These are phyloP conservation scores for Ganoderma lingzhi DNA, from an alignment of 1,284 basidiomycete species.

Conservation along the genomic window DNA sequence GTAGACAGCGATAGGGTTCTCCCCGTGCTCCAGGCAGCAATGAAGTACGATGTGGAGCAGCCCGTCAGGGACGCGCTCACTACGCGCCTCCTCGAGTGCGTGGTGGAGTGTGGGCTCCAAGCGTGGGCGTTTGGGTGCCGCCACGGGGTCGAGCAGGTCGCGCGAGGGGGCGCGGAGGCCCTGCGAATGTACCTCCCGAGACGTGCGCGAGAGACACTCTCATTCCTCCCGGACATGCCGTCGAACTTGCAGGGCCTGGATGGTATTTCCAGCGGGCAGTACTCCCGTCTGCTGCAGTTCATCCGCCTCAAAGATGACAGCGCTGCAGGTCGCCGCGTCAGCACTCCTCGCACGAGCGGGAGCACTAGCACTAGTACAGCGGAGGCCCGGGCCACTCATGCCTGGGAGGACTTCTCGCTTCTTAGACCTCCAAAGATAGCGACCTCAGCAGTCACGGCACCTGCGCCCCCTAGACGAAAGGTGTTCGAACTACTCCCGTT, in stretches of 20 bases:
- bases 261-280: slow-evolving; percentile 26
- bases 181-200: not conserved
- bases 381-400: no score
- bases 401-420: not conserved
- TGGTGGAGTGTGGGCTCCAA: slow-evolving; percentile 13
- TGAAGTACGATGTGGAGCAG: slow-evolving; percentile 32
- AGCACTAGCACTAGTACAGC: no score
- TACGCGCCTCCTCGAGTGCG: slow-evolving; percentile 17
- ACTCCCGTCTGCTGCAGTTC: slow-evolving; percentile 28
- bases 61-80: slow-evolving; percentile 11
- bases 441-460: no score
- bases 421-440: not conserved
- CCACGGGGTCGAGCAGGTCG: slow-evolving; percentile 23
- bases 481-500: not conserved
- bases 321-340: no score
- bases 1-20: not conserved
- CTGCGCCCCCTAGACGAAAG: not conserved
- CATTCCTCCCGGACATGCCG: not conserved
- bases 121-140: slow-evolving; percentile 32
- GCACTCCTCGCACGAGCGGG: no score
- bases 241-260: not conserved
- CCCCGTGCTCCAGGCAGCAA: slow-evolving; percentile 21
- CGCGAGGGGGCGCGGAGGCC: slow-evolving; percentile 9
- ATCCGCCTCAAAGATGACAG: slow-evolving; percentile 1
- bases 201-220: not conserved